Evolutionary conservation across 768 basidiomycete genomes (phyloP).

Genomic region (Sporobolomyces phaffii): DNA sequence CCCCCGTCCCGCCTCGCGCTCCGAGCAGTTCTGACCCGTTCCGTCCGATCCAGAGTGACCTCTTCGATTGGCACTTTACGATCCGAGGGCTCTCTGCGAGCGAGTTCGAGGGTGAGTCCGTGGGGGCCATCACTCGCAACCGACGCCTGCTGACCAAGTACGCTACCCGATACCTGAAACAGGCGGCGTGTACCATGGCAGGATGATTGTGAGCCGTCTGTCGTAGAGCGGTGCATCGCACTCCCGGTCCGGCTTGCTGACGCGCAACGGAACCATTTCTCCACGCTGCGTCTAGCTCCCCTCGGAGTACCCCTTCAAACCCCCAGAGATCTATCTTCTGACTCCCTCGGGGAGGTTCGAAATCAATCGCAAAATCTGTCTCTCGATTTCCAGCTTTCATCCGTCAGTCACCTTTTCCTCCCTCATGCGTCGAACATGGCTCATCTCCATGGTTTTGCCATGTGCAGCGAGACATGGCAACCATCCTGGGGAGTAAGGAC

Average conservation of each 20-base stretch:
- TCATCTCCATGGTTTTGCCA: no score
- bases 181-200: slow-evolving; percentile 92
- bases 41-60: slow-evolving; percentile 55
- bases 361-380: slow-evolving; percentile 79
- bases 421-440: no score
- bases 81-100: slow-evolving; percentile 69
- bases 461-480: slow-evolving; percentile 97
- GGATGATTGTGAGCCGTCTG: slow-evolving; percentile 44
- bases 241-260: no score
- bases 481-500: slow-evolving; percentile 97
- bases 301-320: slow-evolving; percentile 91
- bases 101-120: slow-evolving; percentile 61
- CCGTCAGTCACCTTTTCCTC: slow-evolving; percentile 44
- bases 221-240: no score
- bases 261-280: no score
- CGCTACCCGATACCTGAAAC: slow-evolving; percentile 61
- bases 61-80: slow-evolving; percentile 93
- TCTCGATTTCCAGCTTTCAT: slow-evolving; percentile 49
- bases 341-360: slow-evolving; percentile 97
- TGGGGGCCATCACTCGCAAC: neutral
- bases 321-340: slow-evolving; percentile 90
- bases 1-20: neutral
- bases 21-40: neutral
- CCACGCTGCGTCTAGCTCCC: slow-evolving; percentile 64
- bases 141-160: neutral